phyloP scores from a whole-genome alignment of 169 alveolate species.

The Blepharisma undulans region DNA sequence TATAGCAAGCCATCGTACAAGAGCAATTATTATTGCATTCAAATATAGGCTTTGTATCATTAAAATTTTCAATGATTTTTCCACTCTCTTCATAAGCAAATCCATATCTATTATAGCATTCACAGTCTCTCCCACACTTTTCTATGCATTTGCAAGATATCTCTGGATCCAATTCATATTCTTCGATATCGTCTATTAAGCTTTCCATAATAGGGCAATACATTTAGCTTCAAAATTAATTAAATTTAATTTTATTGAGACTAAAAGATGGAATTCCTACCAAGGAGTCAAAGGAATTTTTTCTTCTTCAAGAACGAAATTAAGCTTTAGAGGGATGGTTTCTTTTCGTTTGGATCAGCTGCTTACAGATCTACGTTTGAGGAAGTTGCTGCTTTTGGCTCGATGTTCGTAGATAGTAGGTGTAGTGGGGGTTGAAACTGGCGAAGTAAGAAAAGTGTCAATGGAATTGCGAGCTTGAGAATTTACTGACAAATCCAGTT shows the following conservation, averaged over 20 bases:
- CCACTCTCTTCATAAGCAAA: background rate
- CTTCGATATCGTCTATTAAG: background rate
- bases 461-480: background rate
- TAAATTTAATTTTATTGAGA: background rate
- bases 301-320: background rate
- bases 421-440: background rate
- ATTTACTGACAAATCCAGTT: background rate
- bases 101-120: background rate
- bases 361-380: background rate
- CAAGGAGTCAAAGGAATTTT: background rate
- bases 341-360: background rate
- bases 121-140: background rate
- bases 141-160: background rate
- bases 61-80: background rate
- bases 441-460: background rate
- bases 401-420: background rate
- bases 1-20: background rate
- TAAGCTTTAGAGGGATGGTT: background rate
- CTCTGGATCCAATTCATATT: background rate
- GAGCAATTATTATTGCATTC: conserved; percentile 27
- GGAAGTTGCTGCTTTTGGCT: background rate
- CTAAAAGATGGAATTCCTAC: background rate
- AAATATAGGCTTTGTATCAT: background rate
- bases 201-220: background rate
- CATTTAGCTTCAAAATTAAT: background rate